Percentiles rank a stretch among this genome's conserved stretches.
These are phyloP conservation scores for Delonix regia DNA, from an alignment of 306 rosid species.

Conservation along the genomic window DNA sequence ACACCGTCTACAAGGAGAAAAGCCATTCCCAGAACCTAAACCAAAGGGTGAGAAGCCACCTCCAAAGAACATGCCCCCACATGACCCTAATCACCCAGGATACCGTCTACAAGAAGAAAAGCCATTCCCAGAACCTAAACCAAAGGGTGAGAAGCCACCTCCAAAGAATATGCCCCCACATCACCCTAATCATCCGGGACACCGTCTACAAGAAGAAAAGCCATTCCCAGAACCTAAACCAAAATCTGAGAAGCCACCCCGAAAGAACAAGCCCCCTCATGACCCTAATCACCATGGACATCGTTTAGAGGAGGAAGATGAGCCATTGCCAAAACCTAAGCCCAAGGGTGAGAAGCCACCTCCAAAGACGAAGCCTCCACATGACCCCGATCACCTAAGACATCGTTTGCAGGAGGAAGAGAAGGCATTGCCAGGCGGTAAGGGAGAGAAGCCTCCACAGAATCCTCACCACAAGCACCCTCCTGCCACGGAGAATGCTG, in stretches of 20 bases:
- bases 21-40: not conserved
- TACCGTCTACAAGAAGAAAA: not conserved
- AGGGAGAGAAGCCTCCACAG: not conserved
- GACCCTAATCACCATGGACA: not conserved
- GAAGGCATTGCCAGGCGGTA: not conserved
- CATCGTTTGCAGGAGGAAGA: not conserved
- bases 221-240: not conserved
- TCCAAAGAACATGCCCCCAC: not conserved
- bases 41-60: not conserved
- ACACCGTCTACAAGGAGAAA: too few species aligned
- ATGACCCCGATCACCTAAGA: not conserved
- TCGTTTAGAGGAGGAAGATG: not conserved
- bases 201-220: not conserved
- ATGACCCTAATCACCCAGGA: not conserved
- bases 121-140: not conserved
- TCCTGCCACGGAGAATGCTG: not conserved
- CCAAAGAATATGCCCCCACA: not conserved
- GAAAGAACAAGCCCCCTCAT: not conserved
- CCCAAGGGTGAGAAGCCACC: not conserved
- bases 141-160: not conserved
- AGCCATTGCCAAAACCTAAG: not conserved
- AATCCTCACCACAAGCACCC: not conserved
- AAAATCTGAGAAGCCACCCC: not conserved
- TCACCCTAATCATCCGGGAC: not conserved
- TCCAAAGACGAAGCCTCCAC: not conserved